Conservation (phyloP, 2,329 filamentous ascomycete species). For the Colletotrichum sp. region DNA sequence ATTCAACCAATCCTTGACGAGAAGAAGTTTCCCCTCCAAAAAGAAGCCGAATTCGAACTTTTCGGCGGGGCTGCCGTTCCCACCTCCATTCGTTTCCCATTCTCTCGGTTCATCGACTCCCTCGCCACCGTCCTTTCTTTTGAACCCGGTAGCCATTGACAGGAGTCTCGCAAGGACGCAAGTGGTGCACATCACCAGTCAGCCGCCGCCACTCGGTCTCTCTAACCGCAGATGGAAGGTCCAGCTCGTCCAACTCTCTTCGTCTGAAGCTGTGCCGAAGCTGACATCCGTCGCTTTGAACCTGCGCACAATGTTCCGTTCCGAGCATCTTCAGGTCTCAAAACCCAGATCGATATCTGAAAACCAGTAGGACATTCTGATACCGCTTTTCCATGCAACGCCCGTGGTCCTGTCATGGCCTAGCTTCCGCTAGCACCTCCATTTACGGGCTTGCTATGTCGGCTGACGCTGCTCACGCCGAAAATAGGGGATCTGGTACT, state of each 20-base stretch:
- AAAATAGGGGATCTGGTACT: background rate
- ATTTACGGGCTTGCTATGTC: background rate
- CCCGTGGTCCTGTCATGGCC: background rate
- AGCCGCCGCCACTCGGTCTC: background rate
- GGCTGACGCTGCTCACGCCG: slow-evolving; percentile 11
- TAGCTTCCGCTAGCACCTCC: background rate
- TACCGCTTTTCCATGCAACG: background rate
- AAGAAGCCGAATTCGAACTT: slow-evolving; percentile 5
- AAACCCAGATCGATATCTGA: background rate
- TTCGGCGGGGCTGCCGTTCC: background rate
- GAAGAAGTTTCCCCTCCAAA: background rate
- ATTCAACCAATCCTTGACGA: background rate
- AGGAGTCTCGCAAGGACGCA: background rate
- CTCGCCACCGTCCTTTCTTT: background rate
- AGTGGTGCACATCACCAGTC: background rate
- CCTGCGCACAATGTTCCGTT: background rate
- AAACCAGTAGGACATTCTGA: background rate
- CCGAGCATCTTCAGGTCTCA: background rate
- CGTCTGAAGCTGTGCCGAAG: slow-evolving; percentile 7
- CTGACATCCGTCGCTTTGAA: background rate
- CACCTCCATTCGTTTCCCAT: background rate
- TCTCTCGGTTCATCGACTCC: background rate
- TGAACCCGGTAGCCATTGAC: background rate
- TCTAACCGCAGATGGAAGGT: background rate
- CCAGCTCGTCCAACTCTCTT: background rate